phyloP scores from a whole-genome alignment of 1,284 basidiomycete species.

The Ustilago lituana region DNA sequence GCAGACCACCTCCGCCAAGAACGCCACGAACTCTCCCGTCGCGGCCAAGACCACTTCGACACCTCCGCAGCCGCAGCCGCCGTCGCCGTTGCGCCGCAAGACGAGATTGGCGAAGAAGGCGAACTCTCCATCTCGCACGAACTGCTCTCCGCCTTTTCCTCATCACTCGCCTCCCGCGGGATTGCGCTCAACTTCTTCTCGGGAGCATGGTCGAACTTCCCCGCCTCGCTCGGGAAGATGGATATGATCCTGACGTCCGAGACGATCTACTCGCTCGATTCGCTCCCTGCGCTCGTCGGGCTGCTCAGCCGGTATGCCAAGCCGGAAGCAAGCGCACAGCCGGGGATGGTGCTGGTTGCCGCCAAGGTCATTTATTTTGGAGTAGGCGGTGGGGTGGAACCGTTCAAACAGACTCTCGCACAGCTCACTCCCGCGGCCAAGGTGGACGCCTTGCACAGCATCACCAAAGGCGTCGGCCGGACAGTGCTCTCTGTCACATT shows the following conservation, averaged over 20 bases:
- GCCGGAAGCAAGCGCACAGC: not conserved
- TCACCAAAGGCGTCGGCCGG: slow-evolving; percentile 52
- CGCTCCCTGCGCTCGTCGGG: slow-evolving; percentile 75
- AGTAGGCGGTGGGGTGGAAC: slow-evolving; percentile 85
- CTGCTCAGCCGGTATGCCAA: slow-evolving; percentile 65
- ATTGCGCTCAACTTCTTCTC: slow-evolving; percentile 80
- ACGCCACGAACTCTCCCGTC: slow-evolving; percentile 21
- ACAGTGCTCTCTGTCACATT: slow-evolving; percentile 47
- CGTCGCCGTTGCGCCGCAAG: too few species aligned
- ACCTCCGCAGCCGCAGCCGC: too few species aligned
- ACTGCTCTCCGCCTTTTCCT: slow-evolving; percentile 76
- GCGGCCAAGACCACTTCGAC: slow-evolving; percentile 47
- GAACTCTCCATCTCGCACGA: slow-evolving; percentile 63
- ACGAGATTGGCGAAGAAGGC: slow-evolving; percentile 1
- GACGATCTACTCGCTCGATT: slow-evolving; percentile 84
- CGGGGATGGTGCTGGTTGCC: slow-evolving; percentile 76
- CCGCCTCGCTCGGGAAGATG: slow-evolving; percentile 13
- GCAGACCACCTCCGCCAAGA: slow-evolving; percentile 15
- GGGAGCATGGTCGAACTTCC: slow-evolving; percentile 76
- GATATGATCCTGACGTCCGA: slow-evolving; percentile 86
- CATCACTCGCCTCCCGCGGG: slow-evolving; percentile 72
- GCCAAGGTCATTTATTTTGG: slow-evolving; percentile 96
- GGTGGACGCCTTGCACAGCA: slow-evolving; percentile 20
- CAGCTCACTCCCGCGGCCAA: slow-evolving; percentile 6
- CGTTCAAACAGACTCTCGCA: slow-evolving; percentile 75